Base-by-base conservation (phyloP, 148 eudicot species). In the Rhododendron ferrugineum region DNA sequence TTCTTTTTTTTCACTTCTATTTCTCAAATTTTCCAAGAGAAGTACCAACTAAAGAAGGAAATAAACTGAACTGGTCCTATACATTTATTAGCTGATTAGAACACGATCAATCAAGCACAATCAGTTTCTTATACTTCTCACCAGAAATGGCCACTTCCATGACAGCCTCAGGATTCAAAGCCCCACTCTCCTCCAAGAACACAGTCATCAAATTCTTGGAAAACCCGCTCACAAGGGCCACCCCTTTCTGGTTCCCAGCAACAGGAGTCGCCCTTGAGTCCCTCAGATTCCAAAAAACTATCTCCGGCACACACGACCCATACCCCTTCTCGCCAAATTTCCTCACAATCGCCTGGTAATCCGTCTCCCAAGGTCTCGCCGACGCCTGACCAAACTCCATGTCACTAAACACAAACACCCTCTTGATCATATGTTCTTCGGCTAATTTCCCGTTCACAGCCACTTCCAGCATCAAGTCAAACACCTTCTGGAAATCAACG, bases 331-430 rank as follows among this genome's bases (percentile, higher is more conserved):
- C 84, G 62, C 56, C 28, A 78, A 86, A 90, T 56, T 88, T 90
- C 74, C 89, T 86, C 78, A 56, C 42, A 5, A 88, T 90, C 46
- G 34, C 93, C 75, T 52, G 18, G 62, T 87, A 88, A 87, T 87
- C 89, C 0, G 84, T 88, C 87, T 89, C 90, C 93, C 88, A 89
- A 34, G 87, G 88, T 68, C 62, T 50, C 0, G 0, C 56, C 8
- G 88, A 89, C 0, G 88, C 94, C 82, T 84, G 26, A 42, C 88
- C 87, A 56, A 92, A 90, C 87, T 90, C 92, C 90, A 88, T 89
- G 23, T 91, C 94, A 36, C 91, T 89, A n/a, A 92, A 92, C 1
- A 92, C 91, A 86, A 92, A 91, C 75, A 92, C 54, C 86, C 87
- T 91, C 89, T 87, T 87, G 10, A 90, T 85, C 92, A 92, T 89